Evolutionary conservation across 2,329 filamentous ascomycete species (phyloP).

Genomic region (Pseudogymnoascus sp.): DNA sequence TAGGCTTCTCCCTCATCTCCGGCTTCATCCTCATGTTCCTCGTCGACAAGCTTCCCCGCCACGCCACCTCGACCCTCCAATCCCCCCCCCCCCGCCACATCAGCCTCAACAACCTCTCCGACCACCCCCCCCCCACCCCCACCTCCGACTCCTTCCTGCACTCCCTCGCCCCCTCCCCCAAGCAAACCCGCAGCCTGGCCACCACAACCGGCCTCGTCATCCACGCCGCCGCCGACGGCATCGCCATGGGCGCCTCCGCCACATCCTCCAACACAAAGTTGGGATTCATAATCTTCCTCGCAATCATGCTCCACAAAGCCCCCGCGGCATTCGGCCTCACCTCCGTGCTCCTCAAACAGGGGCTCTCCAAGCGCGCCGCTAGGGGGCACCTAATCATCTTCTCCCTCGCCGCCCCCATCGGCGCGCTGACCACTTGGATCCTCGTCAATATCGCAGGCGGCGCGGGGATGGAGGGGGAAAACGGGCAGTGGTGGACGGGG

Average conservation of each 20-base stretch:
- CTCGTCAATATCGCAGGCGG: slow-evolving; percentile 67
- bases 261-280: slow-evolving; percentile 65
- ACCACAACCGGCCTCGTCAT: slow-evolving; percentile 93
- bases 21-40: slow-evolving; percentile 97
- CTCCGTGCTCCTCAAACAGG: slow-evolving; percentile 81
- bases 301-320: slow-evolving; percentile 96
- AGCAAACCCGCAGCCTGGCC: slow-evolving; percentile 57
- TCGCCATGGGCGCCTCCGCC: slow-evolving; percentile 87
- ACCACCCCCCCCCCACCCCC: slow-evolving; percentile 17
- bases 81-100: slow-evolving; percentile 43
- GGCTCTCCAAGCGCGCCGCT: slow-evolving; percentile 76
- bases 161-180: slow-evolving; percentile 47
- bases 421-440: slow-evolving; percentile 75
- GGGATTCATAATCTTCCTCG: slow-evolving; percentile 86
- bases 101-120: slow-evolving; percentile 71
- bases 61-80: slow-evolving; percentile 67
- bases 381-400: slow-evolving; percentile 83
- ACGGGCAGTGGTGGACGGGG: slow-evolving; percentile 76
- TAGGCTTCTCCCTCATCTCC: slow-evolving; percentile 76
- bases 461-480: slow-evolving; percentile 39
- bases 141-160: slow-evolving; percentile 46
- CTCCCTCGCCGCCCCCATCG: slow-evolving; percentile 79
- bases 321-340: slow-evolving; percentile 93
- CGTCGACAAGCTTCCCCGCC: slow-evolving; percentile 75
- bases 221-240: slow-evolving; percentile 88